Percentiles rank a stretch among this genome's conserved stretches.
phyloP scores from a whole-genome alignment of 169 alveolate species.

The Neospora caninum region DNA sequence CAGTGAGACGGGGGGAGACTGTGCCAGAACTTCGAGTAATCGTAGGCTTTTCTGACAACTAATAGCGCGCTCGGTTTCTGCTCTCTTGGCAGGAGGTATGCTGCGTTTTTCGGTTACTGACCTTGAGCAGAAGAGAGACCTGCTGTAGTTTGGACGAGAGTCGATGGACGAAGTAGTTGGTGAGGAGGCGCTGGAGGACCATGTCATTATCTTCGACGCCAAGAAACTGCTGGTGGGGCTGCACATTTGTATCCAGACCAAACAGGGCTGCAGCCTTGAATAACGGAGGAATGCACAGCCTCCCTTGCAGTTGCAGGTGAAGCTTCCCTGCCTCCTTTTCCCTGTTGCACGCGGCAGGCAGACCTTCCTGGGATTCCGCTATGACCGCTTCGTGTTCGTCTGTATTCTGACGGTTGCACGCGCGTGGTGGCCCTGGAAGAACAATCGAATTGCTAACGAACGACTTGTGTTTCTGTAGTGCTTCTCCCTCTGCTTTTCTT shows the following conservation, averaged over 20 bases:
- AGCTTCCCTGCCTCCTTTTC: not conserved
- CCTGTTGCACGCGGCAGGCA: not conserved
- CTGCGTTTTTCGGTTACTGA: not conserved
- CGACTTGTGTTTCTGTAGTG: not conserved
- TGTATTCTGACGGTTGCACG: not conserved
- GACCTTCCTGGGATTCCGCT: not conserved
- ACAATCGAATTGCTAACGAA: not conserved
- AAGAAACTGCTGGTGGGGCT: slow-evolving; percentile 28
- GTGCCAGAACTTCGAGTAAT: too few species aligned
- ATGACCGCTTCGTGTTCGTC: not conserved
- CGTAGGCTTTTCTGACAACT: too few species aligned
- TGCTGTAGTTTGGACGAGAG: slow-evolving; percentile 30
- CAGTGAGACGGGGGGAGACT: too few species aligned
- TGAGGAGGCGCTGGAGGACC: slow-evolving; percentile 28
- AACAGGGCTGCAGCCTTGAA: not conserved
- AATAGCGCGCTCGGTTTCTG: too few species aligned
- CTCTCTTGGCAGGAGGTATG: too few species aligned
- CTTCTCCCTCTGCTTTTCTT: not conserved
- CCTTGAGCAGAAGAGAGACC: slow-evolving; percentile 1
- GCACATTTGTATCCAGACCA: not conserved
- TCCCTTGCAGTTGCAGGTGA: slow-evolving; percentile 8
- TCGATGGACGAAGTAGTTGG: slow-evolving; percentile 28
- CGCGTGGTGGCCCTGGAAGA: not conserved
- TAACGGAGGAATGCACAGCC: slow-evolving; percentile 8
- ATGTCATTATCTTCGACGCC: slow-evolving; percentile 32